Evolutionary conservation across 2,329 filamentous ascomycete species (phyloP).

Genomic region (Verticillium tricorpus): DNA sequence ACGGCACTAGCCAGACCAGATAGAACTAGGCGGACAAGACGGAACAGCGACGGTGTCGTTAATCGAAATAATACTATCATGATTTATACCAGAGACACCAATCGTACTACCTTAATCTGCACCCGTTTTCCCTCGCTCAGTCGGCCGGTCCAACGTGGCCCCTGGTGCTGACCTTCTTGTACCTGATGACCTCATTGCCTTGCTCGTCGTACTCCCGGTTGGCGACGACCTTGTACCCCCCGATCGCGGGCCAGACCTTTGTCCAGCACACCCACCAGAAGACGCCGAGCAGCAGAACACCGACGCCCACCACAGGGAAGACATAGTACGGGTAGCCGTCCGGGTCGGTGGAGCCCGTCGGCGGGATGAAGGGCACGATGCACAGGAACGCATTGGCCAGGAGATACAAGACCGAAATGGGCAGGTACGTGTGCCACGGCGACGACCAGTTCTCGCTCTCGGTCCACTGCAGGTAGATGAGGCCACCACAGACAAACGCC

Average conservation of each 20-base stretch:
- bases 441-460: slow-evolving; percentile 49
- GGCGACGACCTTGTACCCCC: slow-evolving; percentile 44
- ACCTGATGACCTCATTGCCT: slow-evolving; percentile 34
- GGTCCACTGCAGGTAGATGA: slow-evolving; percentile 46
- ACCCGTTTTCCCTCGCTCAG: background rate
- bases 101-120: no score
- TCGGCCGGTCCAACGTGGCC: background rate
- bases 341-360: slow-evolving; percentile 38
- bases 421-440: slow-evolving; percentile 46
- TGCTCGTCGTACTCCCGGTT: slow-evolving; percentile 35
- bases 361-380: slow-evolving; percentile 51
- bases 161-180: slow-evolving; percentile 24
- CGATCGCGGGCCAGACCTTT: slow-evolving; percentile 41
- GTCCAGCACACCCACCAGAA: slow-evolving; percentile 52
- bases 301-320: slow-evolving; percentile 50
- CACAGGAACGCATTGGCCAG: slow-evolving; percentile 48
- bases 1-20: background rate
- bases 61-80: background rate
- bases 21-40: background rate
- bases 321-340: slow-evolving; percentile 50
- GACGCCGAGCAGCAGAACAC: slow-evolving; percentile 43
- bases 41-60: background rate
- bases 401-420: slow-evolving; percentile 42
- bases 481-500: slow-evolving; percentile 42
- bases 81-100: no score